Base-by-base conservation (phyloP, 108 stramenopile genomes). In the Cyclotella sp. region DNA sequence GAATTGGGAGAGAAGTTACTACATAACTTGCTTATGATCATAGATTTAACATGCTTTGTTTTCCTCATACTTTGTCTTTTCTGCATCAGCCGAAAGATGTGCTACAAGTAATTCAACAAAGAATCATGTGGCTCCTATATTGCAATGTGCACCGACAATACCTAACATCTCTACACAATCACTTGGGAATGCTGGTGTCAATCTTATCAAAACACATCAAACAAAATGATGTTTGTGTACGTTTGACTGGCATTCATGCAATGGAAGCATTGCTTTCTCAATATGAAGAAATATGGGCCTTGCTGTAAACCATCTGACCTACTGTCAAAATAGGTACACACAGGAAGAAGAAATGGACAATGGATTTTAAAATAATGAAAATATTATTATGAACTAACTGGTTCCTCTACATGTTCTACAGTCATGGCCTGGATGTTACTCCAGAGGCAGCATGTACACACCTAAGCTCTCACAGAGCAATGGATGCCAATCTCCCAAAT, bases 71-170 rank as follows among this genome's bases (percentile, higher is more conserved):
- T 19, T 12, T 11, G 29, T 52, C 46, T 63, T 49, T 30, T 21
- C 3, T 12, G 15, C 9, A 0, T 26, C 30, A n/a, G 9, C 7
- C 14, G 22, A 68, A 43, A 58, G 59, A n/a, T 19, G 5, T 67
- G 7, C 61, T 84, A 28, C 83, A 78, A 27, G 75, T 84, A 34
- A 73, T 84, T 27, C 66, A 67, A 28, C 78, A 68, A 40, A 49
- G 83, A 21, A 79, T 84, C 7, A 53, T 84, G 15, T 84, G 83
- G 83, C 65, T 84, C 7, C 27, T 79, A 12, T 68, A 68, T 14
- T 77, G 76, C 74, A 75, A 79, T 63, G 77, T 77, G 28, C 65
- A 83, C 44, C 70, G 67, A 59, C 57, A 73, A 18, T 8, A 49
- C 27, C 30, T 81, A 9, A 18, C 68, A 26, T 68, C 80, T 10